These are phyloP conservation scores for Diaporthe vaccinii DNA, from an alignment of 2,329 filamentous ascomycete species.

Conservation along the genomic window DNA sequence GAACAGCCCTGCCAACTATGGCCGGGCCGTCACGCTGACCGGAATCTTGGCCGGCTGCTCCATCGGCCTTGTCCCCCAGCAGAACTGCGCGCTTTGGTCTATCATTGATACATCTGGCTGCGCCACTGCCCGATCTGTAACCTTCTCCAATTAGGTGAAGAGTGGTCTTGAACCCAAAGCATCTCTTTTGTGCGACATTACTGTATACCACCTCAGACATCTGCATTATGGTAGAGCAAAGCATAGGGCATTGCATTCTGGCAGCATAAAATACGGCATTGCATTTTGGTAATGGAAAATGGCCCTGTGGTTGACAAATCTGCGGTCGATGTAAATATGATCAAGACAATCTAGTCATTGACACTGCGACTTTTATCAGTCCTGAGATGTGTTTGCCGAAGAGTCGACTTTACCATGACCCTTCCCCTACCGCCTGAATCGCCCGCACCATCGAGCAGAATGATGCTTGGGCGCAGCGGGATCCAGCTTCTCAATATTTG, in stretches of 20 bases:
- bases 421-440: background rate
- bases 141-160: constrained; percentile 1
- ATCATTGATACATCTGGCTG: constrained; percentile 33
- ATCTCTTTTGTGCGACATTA: background rate
- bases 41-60: constrained; percentile 28
- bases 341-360: background rate
- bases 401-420: background rate
- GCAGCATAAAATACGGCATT: constrained; percentile 10
- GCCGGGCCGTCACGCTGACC: constrained; percentile 33
- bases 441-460: background rate
- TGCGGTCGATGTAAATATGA: background rate
- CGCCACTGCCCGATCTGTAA: constrained; percentile 28
- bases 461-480: background rate
- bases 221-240: constrained; percentile 15
- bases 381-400: background rate
- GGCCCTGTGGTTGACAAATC: background rate
- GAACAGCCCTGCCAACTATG: constrained; percentile 31
- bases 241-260: constrained; percentile 27
- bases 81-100: constrained; percentile 26
- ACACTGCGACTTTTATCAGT: no score
- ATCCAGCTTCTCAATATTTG: background rate
- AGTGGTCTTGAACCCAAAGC: rapidly evolving
- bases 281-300: constrained; percentile 22
- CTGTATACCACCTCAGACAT: background rate
- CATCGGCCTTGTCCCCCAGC: constrained; percentile 28